Percentiles rank a stretch among this genome's conserved stretches.
phyloP scores from a whole-genome alignment of 2,329 filamentous ascomycete genomes.

The Clarireedia paspali region DNA sequence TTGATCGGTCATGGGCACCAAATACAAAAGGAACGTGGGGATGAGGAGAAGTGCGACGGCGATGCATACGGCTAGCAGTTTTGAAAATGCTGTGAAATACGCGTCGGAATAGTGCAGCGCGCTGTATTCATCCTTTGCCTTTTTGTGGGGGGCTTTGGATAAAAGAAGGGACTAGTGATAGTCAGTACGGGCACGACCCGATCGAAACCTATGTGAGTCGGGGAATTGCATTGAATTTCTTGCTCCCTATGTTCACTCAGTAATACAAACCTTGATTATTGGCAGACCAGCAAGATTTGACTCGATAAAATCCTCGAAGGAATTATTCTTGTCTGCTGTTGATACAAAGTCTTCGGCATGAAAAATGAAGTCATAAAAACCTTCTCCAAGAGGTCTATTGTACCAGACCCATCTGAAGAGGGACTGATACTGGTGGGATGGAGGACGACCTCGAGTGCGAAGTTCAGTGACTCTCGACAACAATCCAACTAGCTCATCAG shows the following conservation, averaged over 20 bases:
- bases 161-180: slow-evolving; percentile 8
- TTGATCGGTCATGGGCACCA: slow-evolving; percentile 11
- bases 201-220: neutral
- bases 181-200: no score
- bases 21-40: slow-evolving; percentile 16
- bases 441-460: neutral
- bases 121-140: slow-evolving; percentile 5
- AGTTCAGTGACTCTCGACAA: slow-evolving; percentile 1
- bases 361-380: slow-evolving; percentile 9
- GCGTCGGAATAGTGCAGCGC: slow-evolving; percentile 4
- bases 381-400: slow-evolving; percentile 2
- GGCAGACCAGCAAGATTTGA: neutral
- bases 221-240: neutral
- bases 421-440: neutral
- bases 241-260: neutral
- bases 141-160: slow-evolving; percentile 4
- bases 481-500: slow-evolving; percentile 1
- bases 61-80: slow-evolving; percentile 3
- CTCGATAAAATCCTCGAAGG: neutral
- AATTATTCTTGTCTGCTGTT: neutral
- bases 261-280: neutral
- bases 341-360: slow-evolving; percentile 10
- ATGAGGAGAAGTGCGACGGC: slow-evolving; percentile 13
- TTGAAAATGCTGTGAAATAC: neutral
- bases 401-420: slow-evolving; percentile 9